Evolutionary conservation across 106 monocot species (phyloP), one percentile per base, ranked within the genome.

Genomic region (Ottelia alismoides): DNA sequence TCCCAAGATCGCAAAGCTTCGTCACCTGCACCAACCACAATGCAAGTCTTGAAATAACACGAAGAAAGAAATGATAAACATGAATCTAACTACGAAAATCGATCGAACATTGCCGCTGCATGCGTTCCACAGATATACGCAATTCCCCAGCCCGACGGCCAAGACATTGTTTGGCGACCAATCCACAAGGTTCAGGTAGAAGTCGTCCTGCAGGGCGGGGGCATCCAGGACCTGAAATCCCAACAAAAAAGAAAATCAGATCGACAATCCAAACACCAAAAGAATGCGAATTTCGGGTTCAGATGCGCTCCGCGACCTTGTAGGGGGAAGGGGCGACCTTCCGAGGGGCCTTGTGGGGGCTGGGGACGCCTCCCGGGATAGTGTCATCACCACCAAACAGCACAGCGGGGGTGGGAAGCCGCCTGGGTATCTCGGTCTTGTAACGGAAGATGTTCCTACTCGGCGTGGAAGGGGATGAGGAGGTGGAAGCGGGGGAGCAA

Each of bases 121-220:
- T 4, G 81, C 91, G 78, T 85, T 92, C 91, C 91, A 92, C 16
- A 92, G 58, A 61, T 92, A 92, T 28, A 92, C 91, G 27, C 78
- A 81, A 71, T 81, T 85, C 11, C 91, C 91, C 69, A 92, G 43
- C 20, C 81, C 85, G 46, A 92, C 85, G 1, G 85, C 84, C 43
- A 92, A 49, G 52, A 92, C 70, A 78, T 92, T 92, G 40, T 85
- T 72, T 10, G 78, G 66, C 10, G 85, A 85, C 91, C 91, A 92
- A 59, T 92, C 91, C 12, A 92, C 91, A 3, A 92, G 85, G 52
- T 92, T 92, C 61, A 85, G 60, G 56, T 92, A 92, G 66, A 85
- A 92, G 76, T 92, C 91, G 25, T 92, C 91, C 58, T 85, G 85
- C 58, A 92, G 75, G 29, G 78, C 91, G n/a, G 91, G 91, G 1